These are phyloP conservation scores for Coemansia sp. DNA, from an alignment of 192 early-diverging fungal genomes.

Conservation along the genomic window DNA sequence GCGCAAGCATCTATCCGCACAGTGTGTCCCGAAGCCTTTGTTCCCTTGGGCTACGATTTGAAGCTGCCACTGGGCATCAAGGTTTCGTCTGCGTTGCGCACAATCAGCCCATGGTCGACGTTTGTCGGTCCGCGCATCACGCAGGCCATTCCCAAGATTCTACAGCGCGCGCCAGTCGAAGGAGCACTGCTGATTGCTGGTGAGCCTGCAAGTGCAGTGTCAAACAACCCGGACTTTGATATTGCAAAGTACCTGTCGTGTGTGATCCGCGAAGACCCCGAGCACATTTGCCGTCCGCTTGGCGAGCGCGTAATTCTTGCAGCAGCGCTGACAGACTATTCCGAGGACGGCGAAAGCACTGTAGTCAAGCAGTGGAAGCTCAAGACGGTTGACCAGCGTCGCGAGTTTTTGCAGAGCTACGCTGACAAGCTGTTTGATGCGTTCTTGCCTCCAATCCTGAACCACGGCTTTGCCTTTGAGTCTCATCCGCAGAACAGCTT, in stretches of 20 bases:
- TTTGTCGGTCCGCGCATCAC: conserved; percentile 60
- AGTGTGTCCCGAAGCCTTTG: conserved; percentile 40
- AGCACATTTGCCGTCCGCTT: conserved; percentile 33
- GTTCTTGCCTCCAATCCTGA: conserved; percentile 59
- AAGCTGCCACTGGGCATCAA: conserved; percentile 68
- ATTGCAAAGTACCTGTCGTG: conserved; percentile 64
- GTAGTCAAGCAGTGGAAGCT: conserved; percentile 55
- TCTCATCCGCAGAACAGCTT: conserved; percentile 66
- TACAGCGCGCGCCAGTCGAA: conserved; percentile 30
- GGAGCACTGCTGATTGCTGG: conserved; percentile 55
- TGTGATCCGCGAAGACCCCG: conserved; percentile 58
- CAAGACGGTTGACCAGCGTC: conserved; percentile 43
- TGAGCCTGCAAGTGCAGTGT: conserved; percentile 58
- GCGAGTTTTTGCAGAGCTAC: conserved; percentile 55
- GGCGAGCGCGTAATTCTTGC: conserved; percentile 58
- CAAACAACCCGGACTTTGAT: conserved; percentile 56
- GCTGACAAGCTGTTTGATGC: conserved; percentile 55
- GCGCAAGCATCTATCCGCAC: conserved; percentile 66
- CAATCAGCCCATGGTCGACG: conserved; percentile 64
- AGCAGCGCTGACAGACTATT: conserved; percentile 58
- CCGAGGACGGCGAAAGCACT: conserved; percentile 38
- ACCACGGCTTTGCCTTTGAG: conserved; percentile 69
- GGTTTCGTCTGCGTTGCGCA: conserved; percentile 64
- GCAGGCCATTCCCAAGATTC: conserved; percentile 46
- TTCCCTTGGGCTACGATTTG: conserved; percentile 36